These are phyloP conservation scores for Paraglomus occultum DNA, from an alignment of 192 early-diverging fungal species.

Conservation along the genomic window DNA sequence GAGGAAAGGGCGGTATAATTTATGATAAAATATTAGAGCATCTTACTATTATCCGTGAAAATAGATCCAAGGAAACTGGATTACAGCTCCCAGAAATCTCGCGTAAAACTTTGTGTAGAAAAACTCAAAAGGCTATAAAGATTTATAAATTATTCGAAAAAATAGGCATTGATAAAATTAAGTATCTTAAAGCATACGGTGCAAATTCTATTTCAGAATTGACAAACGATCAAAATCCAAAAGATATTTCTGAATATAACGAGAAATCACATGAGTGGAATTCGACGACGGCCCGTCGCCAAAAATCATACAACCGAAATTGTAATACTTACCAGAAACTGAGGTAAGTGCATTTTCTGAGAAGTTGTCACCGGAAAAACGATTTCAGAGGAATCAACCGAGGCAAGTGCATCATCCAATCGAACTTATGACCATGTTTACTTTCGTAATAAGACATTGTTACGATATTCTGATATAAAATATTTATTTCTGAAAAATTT, in stretches of 20 bases:
- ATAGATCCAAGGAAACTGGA: conserved; percentile 16
- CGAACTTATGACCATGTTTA: conserved; percentile 16
- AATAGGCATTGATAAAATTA: conserved; percentile 17
- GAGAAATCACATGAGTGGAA: conserved; percentile 28
- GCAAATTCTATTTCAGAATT: conserved; percentile 26
- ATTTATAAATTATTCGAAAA: conserved; percentile 23
- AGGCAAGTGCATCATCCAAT: background rate
- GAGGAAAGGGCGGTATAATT: conserved; percentile 19
- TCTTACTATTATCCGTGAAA: conserved; percentile 23
- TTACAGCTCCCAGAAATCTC: conserved; percentile 22
- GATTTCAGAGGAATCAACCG: conserved; percentile 3
- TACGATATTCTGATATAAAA: conserved; percentile 8
- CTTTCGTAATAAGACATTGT: conserved; percentile 18
- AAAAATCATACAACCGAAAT: conserved; percentile 20
- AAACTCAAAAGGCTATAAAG: conserved; percentile 15
- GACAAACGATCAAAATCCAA: conserved; percentile 15
- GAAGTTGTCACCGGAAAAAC: background rate
- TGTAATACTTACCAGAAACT: conserved; percentile 8
- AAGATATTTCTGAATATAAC: conserved; percentile 3
- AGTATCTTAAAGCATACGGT: conserved; percentile 16
- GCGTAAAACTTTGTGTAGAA: conserved; percentile 15
- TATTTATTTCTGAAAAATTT: conserved; percentile 15
- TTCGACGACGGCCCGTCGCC: conserved; percentile 15
- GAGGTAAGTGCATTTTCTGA: conserved; percentile 2
- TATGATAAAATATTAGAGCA: conserved; percentile 21